Evolutionary conservation across 345 rosid species (phyloP), one percentile per base, ranked within the genome.

Genomic region (Mallotus nudiflorus): DNA sequence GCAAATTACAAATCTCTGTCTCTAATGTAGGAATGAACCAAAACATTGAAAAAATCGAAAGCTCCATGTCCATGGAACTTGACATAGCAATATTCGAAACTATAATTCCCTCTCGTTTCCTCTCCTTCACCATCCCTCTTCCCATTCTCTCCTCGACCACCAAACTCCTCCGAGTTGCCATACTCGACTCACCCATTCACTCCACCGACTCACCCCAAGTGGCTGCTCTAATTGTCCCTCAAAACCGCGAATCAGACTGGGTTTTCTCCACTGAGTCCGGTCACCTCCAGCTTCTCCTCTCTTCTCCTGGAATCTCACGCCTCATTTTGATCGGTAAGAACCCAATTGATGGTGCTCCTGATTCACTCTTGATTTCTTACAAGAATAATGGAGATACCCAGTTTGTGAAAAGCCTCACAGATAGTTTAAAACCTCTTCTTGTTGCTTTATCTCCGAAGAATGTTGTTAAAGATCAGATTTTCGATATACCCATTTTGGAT

Each of bases 251-350:
- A 72, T 63, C 81, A 44, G 97, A 95, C 72, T 92, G 97, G 97
- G 65, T 89, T 62, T 95, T 90, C 85, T 85, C 89, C 79, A 86
- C 96, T n/a, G 96, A 94, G 75, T 67, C 84, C 9, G 97, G 98
- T 65, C 97, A 90, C 65, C 83, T 90, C 73, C 92, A 91, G 82
- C 92, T 91, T 65, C 91, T 94, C 65, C 79, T 87, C 59, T 29
- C 83, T 66, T 72, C 76, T 58, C 87, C 88, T 0, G 67, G 73
- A n/a, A 56, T 91, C 76, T 86, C 92, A 10, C 90, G 96, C 27
- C 81, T 91, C 6, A 81, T 93, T 20, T 50, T 90, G 6, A 77
- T 92, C 48, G 96, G 96, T 19, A 74, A 76, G 49, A 63, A 85
- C 31, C 85, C 80, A 42, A 9, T 42, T 8, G 5, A 40, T 13